Conservation (phyloP, 148 eudicot species). For the Spergularia marina region DNA sequence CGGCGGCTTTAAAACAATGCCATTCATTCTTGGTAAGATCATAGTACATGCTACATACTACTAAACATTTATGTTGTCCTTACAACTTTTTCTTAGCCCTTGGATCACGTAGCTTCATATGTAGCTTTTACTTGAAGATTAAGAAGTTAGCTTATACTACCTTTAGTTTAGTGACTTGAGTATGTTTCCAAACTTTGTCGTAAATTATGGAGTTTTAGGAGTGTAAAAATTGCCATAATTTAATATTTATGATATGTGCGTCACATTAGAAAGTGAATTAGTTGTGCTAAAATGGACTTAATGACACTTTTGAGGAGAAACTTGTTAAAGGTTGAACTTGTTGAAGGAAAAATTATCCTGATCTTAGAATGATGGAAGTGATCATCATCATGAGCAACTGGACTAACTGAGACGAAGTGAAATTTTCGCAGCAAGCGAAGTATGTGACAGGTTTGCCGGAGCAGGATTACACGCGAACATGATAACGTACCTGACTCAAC, state of each 20-base stretch:
- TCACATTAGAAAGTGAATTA: too few species aligned
- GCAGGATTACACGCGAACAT: constrained; percentile 72
- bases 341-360: too few species aligned
- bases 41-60: neutral
- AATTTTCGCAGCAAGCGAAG: constrained; percentile 57
- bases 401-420: constrained; percentile 1
- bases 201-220: too few species aligned
- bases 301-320: too few species aligned
- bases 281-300: too few species aligned
- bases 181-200: too few species aligned
- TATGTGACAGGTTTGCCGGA: constrained; percentile 73
- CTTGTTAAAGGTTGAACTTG: too few species aligned
- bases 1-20: constrained; percentile 85
- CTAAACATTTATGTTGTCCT: neutral
- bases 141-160: too few species aligned
- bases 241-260: neutral
- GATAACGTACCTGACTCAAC: constrained; percentile 75
- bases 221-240: too few species aligned
- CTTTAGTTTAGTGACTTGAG: too few species aligned
- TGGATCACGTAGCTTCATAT: neutral
- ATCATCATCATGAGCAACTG: neutral
- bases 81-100: neutral
- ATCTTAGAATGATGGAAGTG: neutral
- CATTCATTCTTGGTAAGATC: constrained; percentile 72
- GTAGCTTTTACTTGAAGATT: too few species aligned